Percentiles rank a stretch among this genome's conserved stretches.
These are phyloP conservation scores for Arachnomyces sp. DNA, from an alignment of 2,329 filamentous ascomycete genomes.

Conservation along the genomic window DNA sequence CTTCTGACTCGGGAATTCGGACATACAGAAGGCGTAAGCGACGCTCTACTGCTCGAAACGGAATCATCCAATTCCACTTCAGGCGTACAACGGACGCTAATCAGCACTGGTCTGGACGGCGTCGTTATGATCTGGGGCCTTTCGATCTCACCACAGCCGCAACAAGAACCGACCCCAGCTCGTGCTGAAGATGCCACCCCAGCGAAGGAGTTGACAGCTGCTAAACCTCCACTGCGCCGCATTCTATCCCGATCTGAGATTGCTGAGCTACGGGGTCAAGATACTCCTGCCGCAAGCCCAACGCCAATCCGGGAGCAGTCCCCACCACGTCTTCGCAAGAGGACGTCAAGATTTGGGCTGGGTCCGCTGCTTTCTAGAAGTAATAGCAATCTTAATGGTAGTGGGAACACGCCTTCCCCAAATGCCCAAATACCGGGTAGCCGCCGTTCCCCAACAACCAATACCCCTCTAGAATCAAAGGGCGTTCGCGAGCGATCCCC, in stretches of 20 bases:
- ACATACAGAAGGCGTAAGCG: slow-evolving; percentile 88
- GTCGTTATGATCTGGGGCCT: slow-evolving; percentile 71
- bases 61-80: slow-evolving; percentile 29
- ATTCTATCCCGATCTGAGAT: slow-evolving; percentile 83
- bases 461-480: slow-evolving; percentile 18
- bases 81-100: slow-evolving; percentile 42
- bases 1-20: slow-evolving; percentile 88
- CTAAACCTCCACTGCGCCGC: slow-evolving; percentile 67
- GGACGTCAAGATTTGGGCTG: slow-evolving; percentile 45
- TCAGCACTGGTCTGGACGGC: slow-evolving; percentile 71
- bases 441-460: slow-evolving; percentile 24
- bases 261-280: slow-evolving; percentile 60
- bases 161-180: slow-evolving; percentile 18
- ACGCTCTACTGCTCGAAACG: slow-evolving; percentile 60
- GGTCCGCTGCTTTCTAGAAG: slow-evolving; percentile 25
- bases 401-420: slow-evolving; percentile 19
- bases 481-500: slow-evolving; percentile 24
- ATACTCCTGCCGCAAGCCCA: slow-evolving; percentile 35
- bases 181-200: slow-evolving; percentile 32
- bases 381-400: slow-evolving; percentile 9
- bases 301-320: slow-evolving; percentile 38
- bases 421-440: slow-evolving; percentile 20
- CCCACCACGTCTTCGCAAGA: slow-evolving; percentile 47
- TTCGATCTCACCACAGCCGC: slow-evolving; percentile 21
- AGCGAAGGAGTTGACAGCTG: slow-evolving; percentile 44